Conservation (phyloP, 441 rosid species). For the Heliophila coronopifolia region DNA sequence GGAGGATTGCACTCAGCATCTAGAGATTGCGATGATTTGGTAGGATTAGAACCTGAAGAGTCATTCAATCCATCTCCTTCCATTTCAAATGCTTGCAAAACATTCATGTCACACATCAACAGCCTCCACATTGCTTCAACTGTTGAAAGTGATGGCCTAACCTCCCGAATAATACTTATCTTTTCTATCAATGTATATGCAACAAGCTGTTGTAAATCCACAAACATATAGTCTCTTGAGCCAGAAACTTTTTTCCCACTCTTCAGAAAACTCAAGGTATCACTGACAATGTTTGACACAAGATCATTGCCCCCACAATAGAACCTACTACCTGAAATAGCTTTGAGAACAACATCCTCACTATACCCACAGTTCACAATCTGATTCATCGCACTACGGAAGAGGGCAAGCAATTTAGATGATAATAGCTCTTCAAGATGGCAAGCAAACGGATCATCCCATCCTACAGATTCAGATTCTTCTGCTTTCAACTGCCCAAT, state of each 20-base stretch:
- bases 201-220: conserved; percentile 81
- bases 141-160: conserved; percentile 71
- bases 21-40: conserved; percentile 14
- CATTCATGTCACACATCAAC: conserved; percentile 89
- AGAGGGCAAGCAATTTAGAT: conserved; percentile 57
- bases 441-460: conserved; percentile 74
- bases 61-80: conserved; percentile 53
- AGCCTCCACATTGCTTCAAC: conserved; percentile 99
- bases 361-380: conserved; percentile 57
- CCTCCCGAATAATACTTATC: conserved; percentile 78
- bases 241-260: conserved; percentile 50
- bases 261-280: conserved; percentile 55
- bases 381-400: conserved; percentile 72
- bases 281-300: conserved; percentile 72
- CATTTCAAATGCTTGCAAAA: conserved; percentile 85
- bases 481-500: conserved; percentile 54
- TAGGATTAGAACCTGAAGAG: conserved; percentile 19
- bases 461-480: conserved; percentile 62
- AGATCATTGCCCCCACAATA: conserved; percentile 77
- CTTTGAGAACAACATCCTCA: conserved; percentile 71
- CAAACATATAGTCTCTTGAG: conserved; percentile 56
- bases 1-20: conserved; percentile 39
- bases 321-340: conserved; percentile 72
- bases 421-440: conserved; percentile 71
- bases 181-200: conserved; percentile 74